Conservation (phyloP, 2,329 filamentous ascomycete species). For the Aspergillus sp. region DNA sequence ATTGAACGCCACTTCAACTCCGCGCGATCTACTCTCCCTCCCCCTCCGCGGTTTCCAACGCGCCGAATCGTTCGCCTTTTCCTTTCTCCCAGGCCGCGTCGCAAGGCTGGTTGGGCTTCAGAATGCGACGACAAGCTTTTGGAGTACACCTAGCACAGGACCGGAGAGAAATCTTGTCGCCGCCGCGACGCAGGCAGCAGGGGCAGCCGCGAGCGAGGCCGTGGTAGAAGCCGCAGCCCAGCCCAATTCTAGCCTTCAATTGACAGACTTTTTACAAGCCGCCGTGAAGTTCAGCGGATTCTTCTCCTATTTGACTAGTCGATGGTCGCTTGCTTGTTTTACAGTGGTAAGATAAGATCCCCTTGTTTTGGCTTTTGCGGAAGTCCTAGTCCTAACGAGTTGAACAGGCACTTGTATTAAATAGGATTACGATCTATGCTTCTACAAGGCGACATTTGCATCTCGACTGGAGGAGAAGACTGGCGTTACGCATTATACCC, state of each 20-base stretch:
- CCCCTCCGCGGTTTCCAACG: conserved; percentile 44
- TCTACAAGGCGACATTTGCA: conserved; percentile 81
- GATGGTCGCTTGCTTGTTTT: conserved; percentile 89
- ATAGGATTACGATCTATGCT: conserved; percentile 91
- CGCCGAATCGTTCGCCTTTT: conserved; percentile 42
- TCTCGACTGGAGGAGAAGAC: conserved; percentile 72
- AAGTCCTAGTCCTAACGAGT: conserved; percentile 13
- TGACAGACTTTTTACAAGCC: conserved; percentile 54
- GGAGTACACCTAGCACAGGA: conserved; percentile 28
- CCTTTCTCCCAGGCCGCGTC: conserved; percentile 39
- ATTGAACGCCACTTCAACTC: conserved; percentile 33
- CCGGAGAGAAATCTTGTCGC: conserved; percentile 47
- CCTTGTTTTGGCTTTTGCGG: not conserved
- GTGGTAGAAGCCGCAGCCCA: conserved; percentile 39
- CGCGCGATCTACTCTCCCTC: conserved; percentile 39
- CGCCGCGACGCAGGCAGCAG: conserved; percentile 42
- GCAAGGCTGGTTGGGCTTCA: conserved; percentile 35
- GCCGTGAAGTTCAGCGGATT: conserved; percentile 78
- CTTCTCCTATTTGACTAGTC: conserved; percentile 87
- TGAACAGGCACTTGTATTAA: conserved; percentile 75
- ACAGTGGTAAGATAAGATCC: conserved; percentile 62
- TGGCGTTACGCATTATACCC: conserved; percentile 72
- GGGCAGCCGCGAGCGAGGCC: conserved; percentile 37
- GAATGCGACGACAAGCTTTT: conserved; percentile 30
- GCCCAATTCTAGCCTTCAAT: conserved; percentile 38